Percentiles rank a stretch among this genome's conserved stretches.
Evolutionary conservation across 768 basidiomycete genomes (phyloP).

Genomic region (Pseudohyphozyma bogoriensis): DNA sequence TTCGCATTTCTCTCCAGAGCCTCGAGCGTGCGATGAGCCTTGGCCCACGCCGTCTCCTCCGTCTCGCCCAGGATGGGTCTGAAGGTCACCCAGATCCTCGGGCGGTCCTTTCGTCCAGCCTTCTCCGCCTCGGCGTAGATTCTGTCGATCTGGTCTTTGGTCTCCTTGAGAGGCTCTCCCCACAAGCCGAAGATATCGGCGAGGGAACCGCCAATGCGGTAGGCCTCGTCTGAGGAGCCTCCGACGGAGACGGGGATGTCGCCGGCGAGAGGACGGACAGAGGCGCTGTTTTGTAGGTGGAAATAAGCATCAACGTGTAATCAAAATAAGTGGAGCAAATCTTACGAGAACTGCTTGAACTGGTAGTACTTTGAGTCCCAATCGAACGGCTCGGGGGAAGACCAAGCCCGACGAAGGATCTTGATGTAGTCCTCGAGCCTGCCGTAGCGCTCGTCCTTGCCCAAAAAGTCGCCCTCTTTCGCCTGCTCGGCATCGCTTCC

Average conservation of each 20-base stretch:
- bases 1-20: not conserved
- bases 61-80: not conserved
- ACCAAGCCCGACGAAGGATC: not conserved
- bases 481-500: not conserved
- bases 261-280: not conserved
- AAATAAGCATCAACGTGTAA: too few relatives aligned
- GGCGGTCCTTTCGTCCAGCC: not conserved
- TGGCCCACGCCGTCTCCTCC: not conserved
- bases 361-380: not conserved
- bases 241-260: not conserved
- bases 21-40: not conserved
- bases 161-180: constrained; percentile 1
- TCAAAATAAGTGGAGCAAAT: too few relatives aligned
- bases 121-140: not conserved
- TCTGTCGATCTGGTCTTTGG: not conserved
- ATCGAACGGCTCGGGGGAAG: not conserved
- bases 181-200: not conserved
- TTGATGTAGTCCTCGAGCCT: not conserved
- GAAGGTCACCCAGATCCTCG: not conserved
- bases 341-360: not conserved
- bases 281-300: not conserved
- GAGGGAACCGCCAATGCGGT: not conserved
- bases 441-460: not conserved
- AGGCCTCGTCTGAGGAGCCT: not conserved
- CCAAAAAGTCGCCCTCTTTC: not conserved